Evolutionary conservation across 345 rosid species (phyloP).

Genomic region (Microcos paniculata): DNA sequence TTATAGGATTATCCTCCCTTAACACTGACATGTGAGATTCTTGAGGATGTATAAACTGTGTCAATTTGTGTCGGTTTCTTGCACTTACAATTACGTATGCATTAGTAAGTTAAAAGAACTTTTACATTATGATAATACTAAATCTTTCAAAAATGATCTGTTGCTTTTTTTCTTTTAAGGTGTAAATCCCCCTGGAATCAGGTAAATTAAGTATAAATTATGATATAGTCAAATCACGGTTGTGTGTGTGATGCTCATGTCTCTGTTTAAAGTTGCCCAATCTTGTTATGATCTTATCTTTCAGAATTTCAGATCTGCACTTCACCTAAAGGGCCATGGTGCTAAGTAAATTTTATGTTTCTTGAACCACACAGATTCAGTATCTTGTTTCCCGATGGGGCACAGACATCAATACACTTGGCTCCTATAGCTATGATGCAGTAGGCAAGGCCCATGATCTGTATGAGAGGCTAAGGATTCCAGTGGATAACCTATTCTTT

Average conservation of each 20-base stretch:
- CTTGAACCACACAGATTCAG: conserved; percentile 11
- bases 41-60: not conserved
- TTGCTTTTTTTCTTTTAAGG: not conserved
- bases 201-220: not conserved
- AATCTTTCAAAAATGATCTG: not conserved
- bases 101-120: not conserved
- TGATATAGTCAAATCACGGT: not conserved
- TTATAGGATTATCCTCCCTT: not conserved
- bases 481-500: conserved; percentile 93
- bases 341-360: not conserved
- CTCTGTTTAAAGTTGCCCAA: conserved; percentile 19
- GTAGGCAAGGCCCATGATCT: conserved; percentile 87
- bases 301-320: conserved; percentile 36
- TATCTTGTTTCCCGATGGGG: conserved; percentile 20
- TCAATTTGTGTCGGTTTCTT: not conserved
- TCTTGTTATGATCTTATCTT: conserved; percentile 45
- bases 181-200: not conserved
- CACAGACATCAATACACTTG: conserved; percentile 60
- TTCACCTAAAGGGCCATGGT: not conserved
- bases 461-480: conserved; percentile 78
- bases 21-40: not conserved
- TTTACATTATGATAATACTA: not conserved
- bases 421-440: conserved; percentile 84
- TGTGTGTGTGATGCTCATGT: not conserved
- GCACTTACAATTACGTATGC: not conserved